Evolutionary conservation across 768 basidiomycete species (phyloP), one percentile per base, ranked within the genome.

Genomic region (Arthromyces matolae): DNA sequence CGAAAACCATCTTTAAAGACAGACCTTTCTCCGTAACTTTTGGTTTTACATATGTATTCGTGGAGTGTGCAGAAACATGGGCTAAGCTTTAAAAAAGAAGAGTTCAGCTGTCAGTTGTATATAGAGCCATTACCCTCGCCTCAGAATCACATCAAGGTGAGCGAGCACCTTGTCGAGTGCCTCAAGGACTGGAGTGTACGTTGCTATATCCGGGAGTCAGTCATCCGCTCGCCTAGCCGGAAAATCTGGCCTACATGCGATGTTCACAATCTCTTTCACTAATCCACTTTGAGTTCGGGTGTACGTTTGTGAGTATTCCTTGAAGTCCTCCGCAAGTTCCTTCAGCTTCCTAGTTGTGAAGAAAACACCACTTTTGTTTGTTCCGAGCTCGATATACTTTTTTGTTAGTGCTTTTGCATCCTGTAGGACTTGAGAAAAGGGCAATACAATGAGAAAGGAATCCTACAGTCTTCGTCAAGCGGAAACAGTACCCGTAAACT

Each of bases 231-330:
- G 89, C 93, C 93, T 58, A n/a, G 40, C 19, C 23, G n/a, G 28
- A 23, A 12, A 16, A 9, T 20, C 10, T 42, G 45, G 40, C 84
- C 60, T 61, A 94, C 93, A 79, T 8, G 96, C 96, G 52, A 98
- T 97, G 36, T 74, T 79, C 6, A 98, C 88, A 13, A 99, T 87
- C 60, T 97, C 90, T 64, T 88, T 93, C 33, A 98, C 96, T 3
- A 99, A 73, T 2, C 76, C 74, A 43, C 78, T 77, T 64, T 99
- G 96, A 20, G 81, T 83, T 47, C 78, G 80, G 29, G 80, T 71
- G 64, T 98, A 99, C 29, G 71, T 68, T 28, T 79, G 75, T 8
- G 79, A 83, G 4, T 80, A 66, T 35, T 89, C 86, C 42, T 73
- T 75, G 57, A 84, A 88, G 35, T 89, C 81, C 20, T 81, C 84